Conservation (phyloP, 371 early-diverging fungal species). For the Mucor saturninus region DNA sequence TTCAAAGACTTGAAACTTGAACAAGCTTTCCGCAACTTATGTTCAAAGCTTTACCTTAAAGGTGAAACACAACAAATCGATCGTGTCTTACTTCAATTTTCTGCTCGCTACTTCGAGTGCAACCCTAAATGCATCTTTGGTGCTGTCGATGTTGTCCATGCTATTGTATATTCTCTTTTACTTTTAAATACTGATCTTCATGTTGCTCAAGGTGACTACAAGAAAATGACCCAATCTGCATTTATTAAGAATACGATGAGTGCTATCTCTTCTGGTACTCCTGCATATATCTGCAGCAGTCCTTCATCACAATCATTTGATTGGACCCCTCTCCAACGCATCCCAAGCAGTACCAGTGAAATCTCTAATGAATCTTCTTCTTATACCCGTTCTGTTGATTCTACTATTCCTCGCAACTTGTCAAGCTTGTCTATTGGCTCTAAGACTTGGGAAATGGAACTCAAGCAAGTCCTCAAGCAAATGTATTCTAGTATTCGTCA, state of each 20-base stretch:
- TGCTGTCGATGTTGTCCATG: constrained; percentile 71
- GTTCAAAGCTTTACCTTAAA: constrained; percentile 70
- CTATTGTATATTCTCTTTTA: constrained; percentile 80
- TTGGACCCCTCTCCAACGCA: constrained; percentile 17
- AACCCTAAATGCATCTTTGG: constrained; percentile 62
- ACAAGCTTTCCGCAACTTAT: constrained; percentile 72
- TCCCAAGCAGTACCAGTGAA: constrained; percentile 14
- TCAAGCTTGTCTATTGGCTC: constrained; percentile 3
- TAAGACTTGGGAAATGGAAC: constrained; percentile 28
- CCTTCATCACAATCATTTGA: background rate
- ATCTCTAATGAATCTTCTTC: background rate
- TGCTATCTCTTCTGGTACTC: constrained; percentile 29
- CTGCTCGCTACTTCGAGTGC: constrained; percentile 74
- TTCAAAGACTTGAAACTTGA: constrained; percentile 73
- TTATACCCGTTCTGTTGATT: constrained; percentile 11
- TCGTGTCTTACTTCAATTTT: constrained; percentile 74
- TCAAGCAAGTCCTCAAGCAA: constrained; percentile 23
- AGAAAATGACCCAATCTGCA: constrained; percentile 57
- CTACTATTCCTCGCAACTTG: background rate
- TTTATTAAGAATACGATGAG: constrained; percentile 58
- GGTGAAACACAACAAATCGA: constrained; percentile 89
- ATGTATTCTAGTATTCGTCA: constrained; percentile 70
- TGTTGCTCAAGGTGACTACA: constrained; percentile 65
- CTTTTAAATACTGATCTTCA: constrained; percentile 92
- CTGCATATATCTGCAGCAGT: background rate